Evolutionary conservation across 176 grass and related monocot species (phyloP), one percentile per base, ranked within the genome.

Genomic region (Elaeis guineensis): DNA sequence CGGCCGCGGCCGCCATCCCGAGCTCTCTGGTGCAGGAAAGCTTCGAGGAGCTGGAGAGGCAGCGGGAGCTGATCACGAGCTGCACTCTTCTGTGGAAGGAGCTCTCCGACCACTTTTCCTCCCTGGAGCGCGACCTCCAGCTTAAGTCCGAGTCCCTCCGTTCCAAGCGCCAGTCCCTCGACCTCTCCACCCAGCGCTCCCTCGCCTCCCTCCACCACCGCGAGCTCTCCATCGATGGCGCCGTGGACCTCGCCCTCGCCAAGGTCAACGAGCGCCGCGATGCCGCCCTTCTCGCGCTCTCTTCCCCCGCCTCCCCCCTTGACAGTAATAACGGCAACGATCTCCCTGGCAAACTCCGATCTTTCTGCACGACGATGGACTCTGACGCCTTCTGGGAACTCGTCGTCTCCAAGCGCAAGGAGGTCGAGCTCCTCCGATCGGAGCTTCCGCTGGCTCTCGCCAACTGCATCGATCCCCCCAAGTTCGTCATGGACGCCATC

Each of bases 41-140:
- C 53, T 86, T 91, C 69, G 83, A 77, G 35, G 88, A 79, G 71
- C 88, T 91, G 64, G 88, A 83, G 79, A 75, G 78, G 67, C 88
- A 86, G 77, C 88, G 85, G 61, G 72, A 91, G 72, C 73, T 91
- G 35, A 85, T 91, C 3, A 72, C 74, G 15, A 77, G 69, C 58
- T 91, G 88, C 72, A 91, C 88, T 54, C 65, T 75, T 3, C 72
- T 91, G 51, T 91, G 85, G 79, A 85, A 77, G 69, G 83, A 91
- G 76, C 88, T 92, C 32, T 77, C 76, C 0, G 88, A 86, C 15
- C 88, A 86, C 76, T 86, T 83, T 79, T 54, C 69, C 49, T 55
- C 79, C 21, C 79, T 89, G 2, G 90, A 86, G 70, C 79, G 80
- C n/a, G 82, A 86, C 1, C 21, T 95, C 6, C 73, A 84, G 11